These are phyloP conservation scores for Exophiala sp. DNA, from an alignment of 2,329 filamentous ascomycete species.

Conservation along the genomic window DNA sequence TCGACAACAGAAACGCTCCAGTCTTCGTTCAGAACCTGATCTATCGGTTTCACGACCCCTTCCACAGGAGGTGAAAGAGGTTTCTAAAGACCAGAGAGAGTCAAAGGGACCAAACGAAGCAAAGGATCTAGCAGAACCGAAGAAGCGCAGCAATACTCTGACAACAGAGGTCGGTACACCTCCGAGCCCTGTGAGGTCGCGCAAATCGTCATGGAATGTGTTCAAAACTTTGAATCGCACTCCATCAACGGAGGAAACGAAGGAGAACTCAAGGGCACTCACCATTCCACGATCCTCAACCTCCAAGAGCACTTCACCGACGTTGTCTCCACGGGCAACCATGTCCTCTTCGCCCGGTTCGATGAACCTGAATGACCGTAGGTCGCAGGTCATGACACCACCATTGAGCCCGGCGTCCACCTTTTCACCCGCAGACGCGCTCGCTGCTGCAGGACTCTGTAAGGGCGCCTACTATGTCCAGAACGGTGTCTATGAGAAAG, in stretches of 20 bases:
- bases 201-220: constrained; percentile 16
- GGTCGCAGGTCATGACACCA: constrained; percentile 11
- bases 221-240: constrained; percentile 12
- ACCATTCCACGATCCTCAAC: background rate
- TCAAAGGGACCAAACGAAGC: background rate
- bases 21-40: constrained; percentile 3
- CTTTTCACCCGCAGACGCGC: constrained; percentile 1
- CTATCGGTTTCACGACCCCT: background rate
- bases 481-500: constrained; percentile 10
- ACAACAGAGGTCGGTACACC: constrained; percentile 1
- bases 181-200: background rate
- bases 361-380: background rate
- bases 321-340: background rate
- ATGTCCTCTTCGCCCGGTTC: constrained; percentile 9
- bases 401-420: constrained; percentile 16
- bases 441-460: constrained; percentile 15
- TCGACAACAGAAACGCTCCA: constrained; percentile 14
- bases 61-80: too few relatives aligned
- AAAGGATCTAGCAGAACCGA: background rate
- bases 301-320: constrained; percentile 4
- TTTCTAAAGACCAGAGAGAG: background rate
- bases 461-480: constrained; percentile 17
- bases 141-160: constrained; percentile 1
- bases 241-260: constrained; percentile 1
- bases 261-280: constrained; percentile 1